A percentile compares a stretch with the other conserved stretches of the same genome.
These are phyloP conservation scores for Moelleriella libera DNA, from an alignment of 2,329 filamentous ascomycete species.

Conservation along the genomic window DNA sequence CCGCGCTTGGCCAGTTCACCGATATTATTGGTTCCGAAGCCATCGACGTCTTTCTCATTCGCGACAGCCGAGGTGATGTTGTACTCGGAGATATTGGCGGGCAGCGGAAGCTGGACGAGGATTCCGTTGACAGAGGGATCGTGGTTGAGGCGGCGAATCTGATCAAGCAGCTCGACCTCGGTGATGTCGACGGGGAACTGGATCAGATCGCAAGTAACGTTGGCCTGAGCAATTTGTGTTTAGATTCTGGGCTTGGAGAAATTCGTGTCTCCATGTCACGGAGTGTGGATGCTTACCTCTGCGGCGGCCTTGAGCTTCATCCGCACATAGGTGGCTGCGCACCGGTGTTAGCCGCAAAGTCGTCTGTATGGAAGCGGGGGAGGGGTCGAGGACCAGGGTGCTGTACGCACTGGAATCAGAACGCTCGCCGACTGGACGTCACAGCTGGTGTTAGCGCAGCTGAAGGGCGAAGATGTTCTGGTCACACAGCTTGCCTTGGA, in stretches of 20 bases:
- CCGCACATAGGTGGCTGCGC: conserved; percentile 79
- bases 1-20: conserved; percentile 94
- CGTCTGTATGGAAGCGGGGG: conserved; percentile 1
- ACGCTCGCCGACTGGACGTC: conserved; percentile 63
- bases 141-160: conserved; percentile 73
- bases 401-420: conserved; percentile 64
- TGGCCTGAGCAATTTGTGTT: conserved; percentile 43
- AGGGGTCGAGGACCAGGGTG: conserved; percentile 1
- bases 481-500: conserved; percentile 55
- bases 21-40: conserved; percentile 88
- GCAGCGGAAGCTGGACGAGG: conserved; percentile 84
- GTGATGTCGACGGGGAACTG: conserved; percentile 71
- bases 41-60: conserved; percentile 94
- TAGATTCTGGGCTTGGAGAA: neutral
- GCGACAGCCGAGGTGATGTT: conserved; percentile 78
- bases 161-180: conserved; percentile 73
- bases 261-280: conserved; percentile 1
- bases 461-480: neutral
- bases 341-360: no score
- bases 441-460: conserved; percentile 3
- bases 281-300: conserved; percentile 44
- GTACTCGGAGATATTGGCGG: conserved; percentile 82
- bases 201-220: conserved; percentile 75
- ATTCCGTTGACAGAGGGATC: conserved; percentile 80
- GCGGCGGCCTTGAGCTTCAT: conserved; percentile 98